Evolutionary conservation across 1,284 basidiomycete genomes (phyloP), one percentile per base, ranked within the genome.

Genomic region (Gomphus bonarii): DNA sequence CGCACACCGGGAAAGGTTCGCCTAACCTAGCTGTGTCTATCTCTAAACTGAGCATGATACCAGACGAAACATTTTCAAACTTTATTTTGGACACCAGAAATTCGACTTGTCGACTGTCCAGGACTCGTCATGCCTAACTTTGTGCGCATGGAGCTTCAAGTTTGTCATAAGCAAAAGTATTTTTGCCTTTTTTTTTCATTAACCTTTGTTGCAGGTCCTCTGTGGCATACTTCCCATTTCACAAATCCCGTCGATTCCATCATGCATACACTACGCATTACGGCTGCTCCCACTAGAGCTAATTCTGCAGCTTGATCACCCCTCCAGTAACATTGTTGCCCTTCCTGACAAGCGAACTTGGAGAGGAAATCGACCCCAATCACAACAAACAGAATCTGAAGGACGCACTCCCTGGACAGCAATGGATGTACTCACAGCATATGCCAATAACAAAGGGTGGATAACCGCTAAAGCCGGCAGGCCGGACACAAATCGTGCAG

Each of bases 51-150:
- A 25, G 25, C 57, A 54, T 14, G 52, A 35, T 12, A 16, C 5
- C 62, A 91, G 88, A 95, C 91, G 2, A 95, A 94, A 69, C 91
- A 95, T 67, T 94, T 92, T 67, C 91, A 95, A 69, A 95, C 93
- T 0, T 78, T 92, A 50, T 94, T 86, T 68, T 94, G 87, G 87
- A 90, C 85, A 44, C 71, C 76, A 1, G 84, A 89, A 60, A 77
- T 95, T 59, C 85, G 88, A 50, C 77, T 94, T 33, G 88, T 90
- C 28, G 89, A 92, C 68, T 92, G 90, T 63, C 90, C 90, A 0
- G 90, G 91, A 9, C 77, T 94, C 12, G 88, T 93, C 7, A 82
- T 92, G 73, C 90, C 91, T 8, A 85, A 82, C 61, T 76, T 82
- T 60, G 79, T 85, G 2, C 85, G 83, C 3, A 81, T 92, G 77